Percentiles rank a stretch among this genome's conserved stretches.
phyloP scores from a whole-genome alignment of 371 early-diverging fungal genomes.

The Dichotomocladium elegans region DNA sequence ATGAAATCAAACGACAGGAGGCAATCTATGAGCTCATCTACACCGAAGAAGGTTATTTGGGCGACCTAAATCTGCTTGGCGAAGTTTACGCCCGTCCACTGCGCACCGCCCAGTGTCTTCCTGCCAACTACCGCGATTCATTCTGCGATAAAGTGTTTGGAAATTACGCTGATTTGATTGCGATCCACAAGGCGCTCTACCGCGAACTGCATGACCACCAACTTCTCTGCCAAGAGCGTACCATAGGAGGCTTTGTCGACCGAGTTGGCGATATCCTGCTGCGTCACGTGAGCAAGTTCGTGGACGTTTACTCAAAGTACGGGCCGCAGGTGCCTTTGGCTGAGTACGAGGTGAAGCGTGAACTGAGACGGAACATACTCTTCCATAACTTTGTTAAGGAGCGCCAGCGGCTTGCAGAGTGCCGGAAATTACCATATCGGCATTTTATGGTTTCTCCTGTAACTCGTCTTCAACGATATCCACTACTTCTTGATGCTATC shows the following conservation, averaged over 20 bases:
- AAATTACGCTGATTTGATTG: constrained; percentile 72
- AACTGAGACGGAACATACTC: constrained; percentile 57
- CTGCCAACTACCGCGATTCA: constrained; percentile 47
- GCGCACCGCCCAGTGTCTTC: constrained; percentile 45
- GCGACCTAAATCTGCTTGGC: constrained; percentile 55
- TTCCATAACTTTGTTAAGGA: constrained; percentile 74
- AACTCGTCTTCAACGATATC: constrained; percentile 85
- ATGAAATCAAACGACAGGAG: constrained; percentile 88
- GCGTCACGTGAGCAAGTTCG: constrained; percentile 59
- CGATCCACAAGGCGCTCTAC: constrained; percentile 66
- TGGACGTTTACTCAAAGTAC: constrained; percentile 75
- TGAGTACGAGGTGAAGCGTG: constrained; percentile 75
- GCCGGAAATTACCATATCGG: constrained; percentile 59
- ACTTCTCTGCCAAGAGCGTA: constrained; percentile 44
- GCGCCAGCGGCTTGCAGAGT: constrained; percentile 53
- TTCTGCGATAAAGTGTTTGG: constrained; percentile 79
- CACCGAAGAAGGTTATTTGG: constrained; percentile 88
- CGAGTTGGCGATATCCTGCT: constrained; percentile 85
- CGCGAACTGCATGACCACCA: constrained; percentile 70
- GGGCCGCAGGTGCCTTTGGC: constrained; percentile 83
- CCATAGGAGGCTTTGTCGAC: constrained; percentile 56
- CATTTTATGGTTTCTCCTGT: constrained; percentile 64
- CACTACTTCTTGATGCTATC: constrained; percentile 78
- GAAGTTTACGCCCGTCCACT: constrained; percentile 31
- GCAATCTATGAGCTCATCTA: constrained; percentile 91